Evolutionary conservation across 208 protist species (phyloP).

Genomic region (Trypanosoma melophagium): DNA sequence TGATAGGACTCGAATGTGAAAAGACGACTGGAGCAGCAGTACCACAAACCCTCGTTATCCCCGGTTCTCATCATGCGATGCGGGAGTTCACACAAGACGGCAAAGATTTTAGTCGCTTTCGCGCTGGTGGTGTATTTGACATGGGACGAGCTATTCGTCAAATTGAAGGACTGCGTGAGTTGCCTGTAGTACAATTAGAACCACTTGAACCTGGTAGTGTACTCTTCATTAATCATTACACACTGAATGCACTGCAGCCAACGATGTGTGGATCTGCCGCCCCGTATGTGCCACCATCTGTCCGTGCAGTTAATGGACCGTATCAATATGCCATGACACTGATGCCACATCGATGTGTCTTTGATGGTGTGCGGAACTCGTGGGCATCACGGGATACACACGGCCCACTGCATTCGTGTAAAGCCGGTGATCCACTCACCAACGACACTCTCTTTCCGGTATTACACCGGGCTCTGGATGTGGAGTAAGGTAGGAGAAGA

Average conservation of each 20-base stretch:
- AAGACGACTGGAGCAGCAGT: no score
- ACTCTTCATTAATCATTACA: conserved; percentile 65
- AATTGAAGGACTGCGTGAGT: conserved; percentile 38
- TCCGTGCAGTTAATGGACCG: conserved; percentile 14
- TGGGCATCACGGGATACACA: conserved; percentile 71
- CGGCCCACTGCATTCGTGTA: conserved; percentile 60
- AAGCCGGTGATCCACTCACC: conserved; percentile 61
- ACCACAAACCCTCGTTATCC: conserved; percentile 37
- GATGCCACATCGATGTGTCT: conserved; percentile 73
- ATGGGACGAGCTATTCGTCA: conserved; percentile 54
- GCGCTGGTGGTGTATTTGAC: conserved; percentile 61
- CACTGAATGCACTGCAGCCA: conserved; percentile 41
- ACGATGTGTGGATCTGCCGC: conserved; percentile 38
- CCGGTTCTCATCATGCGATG: conserved; percentile 74
- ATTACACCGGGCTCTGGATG: conserved; percentile 74
- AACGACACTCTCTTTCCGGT: conserved; percentile 69
- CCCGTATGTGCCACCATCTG: conserved; percentile 30
- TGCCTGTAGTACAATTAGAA: conserved; percentile 46
- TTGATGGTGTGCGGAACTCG: conserved; percentile 67
- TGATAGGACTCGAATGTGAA: conserved; percentile 35
- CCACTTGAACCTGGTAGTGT: conserved; percentile 53
- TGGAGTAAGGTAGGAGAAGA: conserved; percentile 39
- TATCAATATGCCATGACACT: conserved; percentile 59
- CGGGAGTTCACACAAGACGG: conserved; percentile 55
- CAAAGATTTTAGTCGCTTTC: conserved; percentile 53